phyloP scores from a whole-genome alignment of 164 flowering plant genomes.

The Vitis riparia region DNA sequence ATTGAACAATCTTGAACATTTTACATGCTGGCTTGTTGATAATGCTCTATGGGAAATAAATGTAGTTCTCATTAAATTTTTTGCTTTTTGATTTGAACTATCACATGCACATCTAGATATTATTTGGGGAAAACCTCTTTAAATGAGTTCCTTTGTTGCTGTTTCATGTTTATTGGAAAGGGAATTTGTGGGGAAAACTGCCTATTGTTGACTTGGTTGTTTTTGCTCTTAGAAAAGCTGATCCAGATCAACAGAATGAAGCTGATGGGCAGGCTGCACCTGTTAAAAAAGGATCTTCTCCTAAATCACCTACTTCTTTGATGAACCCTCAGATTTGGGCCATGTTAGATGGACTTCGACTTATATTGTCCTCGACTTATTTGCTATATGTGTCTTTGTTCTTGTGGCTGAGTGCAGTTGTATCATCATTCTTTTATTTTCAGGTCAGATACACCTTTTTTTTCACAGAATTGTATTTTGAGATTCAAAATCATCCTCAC shows the following conservation, averaged over 20 bases:
- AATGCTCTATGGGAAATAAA: too few species aligned
- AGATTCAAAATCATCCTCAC: neutral
- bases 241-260: slow-evolving; percentile 32
- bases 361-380: slow-evolving; percentile 77
- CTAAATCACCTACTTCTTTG: slow-evolving; percentile 36
- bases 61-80: too few species aligned
- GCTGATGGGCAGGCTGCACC: slow-evolving; percentile 23
- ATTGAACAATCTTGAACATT: too few species aligned
- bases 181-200: neutral
- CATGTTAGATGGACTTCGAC: slow-evolving; percentile 76
- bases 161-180: neutral
- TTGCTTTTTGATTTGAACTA: too few species aligned
- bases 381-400: slow-evolving; percentile 73
- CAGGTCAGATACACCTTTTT: slow-evolving; percentile 55
- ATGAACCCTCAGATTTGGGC: slow-evolving; percentile 64
- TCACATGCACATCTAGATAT: too few species aligned
- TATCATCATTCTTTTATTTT: slow-evolving; percentile 95
- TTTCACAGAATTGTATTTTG: neutral
- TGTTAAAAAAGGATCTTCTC: slow-evolving; percentile 39
- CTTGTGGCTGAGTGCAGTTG: slow-evolving; percentile 92
- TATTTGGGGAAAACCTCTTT: too few species aligned
- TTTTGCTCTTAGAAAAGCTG: slow-evolving; percentile 47
- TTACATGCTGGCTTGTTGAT: too few species aligned
- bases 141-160: neutral
- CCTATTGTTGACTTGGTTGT: slow-evolving; percentile 6